phyloP scores from a whole-genome alignment of 768 basidiomycete species.

The Boletus insuetus region DNA sequence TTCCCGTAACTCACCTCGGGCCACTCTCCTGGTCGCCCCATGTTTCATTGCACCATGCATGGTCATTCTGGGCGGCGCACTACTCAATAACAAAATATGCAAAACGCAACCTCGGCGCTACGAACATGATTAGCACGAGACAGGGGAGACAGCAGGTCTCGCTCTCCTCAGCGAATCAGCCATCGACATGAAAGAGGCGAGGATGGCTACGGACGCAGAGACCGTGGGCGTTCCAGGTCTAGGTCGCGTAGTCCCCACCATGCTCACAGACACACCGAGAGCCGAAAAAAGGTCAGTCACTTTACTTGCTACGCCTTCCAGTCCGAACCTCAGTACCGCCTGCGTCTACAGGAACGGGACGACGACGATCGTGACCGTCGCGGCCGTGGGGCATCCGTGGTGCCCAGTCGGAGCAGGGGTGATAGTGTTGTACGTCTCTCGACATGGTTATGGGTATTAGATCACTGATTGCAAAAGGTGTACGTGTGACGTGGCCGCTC shows the following conservation, averaged over 20 bases:
- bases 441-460: background rate
- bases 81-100: slow-evolving; percentile 1
- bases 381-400: background rate
- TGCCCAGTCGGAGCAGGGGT: slow-evolving; percentile 12
- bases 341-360: slow-evolving; percentile 7
- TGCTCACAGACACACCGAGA: slow-evolving; percentile 1
- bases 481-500: slow-evolving; percentile 9
- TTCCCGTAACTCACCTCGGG: slow-evolving; percentile 22
- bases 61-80: slow-evolving; percentile 19
- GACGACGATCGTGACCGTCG: background rate
- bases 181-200: slow-evolving; percentile 9
- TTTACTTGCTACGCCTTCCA: background rate
- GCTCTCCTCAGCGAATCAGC: slow-evolving; percentile 19
- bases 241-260: slow-evolving; percentile 22
- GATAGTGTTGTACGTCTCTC: slow-evolving; percentile 30
- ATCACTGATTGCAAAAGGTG: slow-evolving; percentile 27
- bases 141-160: slow-evolving; percentile 23
- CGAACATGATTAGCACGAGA: slow-evolving; percentile 14
- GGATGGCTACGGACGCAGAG: slow-evolving; percentile 4
- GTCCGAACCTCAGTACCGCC: background rate
- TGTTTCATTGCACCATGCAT: background rate
- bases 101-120: background rate
- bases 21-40: slow-evolving; percentile 26
- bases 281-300: slow-evolving; percentile 7
- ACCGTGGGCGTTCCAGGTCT: slow-evolving; percentile 24